Percentiles rank a stretch among this genome's conserved stretches.
phyloP scores from a whole-genome alignment of 1,284 basidiomycete genomes.

The Tranzscheliella williamsii region DNA sequence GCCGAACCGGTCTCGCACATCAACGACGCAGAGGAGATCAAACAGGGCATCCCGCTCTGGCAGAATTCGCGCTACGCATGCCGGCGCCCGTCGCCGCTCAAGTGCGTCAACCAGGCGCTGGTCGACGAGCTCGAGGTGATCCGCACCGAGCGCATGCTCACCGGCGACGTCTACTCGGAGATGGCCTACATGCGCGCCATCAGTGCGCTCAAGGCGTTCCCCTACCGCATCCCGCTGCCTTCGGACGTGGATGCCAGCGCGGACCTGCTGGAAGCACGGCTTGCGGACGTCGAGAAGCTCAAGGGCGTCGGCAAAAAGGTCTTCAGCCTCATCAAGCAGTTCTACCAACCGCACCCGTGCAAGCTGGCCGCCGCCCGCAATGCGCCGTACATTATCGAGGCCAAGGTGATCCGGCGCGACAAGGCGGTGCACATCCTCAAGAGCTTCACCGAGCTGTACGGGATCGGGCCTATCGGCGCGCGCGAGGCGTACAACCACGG shows the following conservation, averaged over 20 bases:
- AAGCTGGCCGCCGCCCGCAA: not conserved
- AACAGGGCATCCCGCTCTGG: constrained; percentile 9
- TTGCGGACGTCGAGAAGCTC: constrained; percentile 28
- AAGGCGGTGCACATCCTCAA: constrained; percentile 43
- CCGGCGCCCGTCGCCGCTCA: constrained; percentile 46
- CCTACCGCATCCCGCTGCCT: constrained; percentile 28
- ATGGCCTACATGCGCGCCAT: constrained; percentile 57
- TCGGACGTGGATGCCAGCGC: constrained; percentile 1
- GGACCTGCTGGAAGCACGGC: constrained; percentile 2
- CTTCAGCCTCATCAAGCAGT: constrained; percentile 41
- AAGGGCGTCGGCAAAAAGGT: constrained; percentile 56
- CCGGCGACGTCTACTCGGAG: constrained; percentile 41
- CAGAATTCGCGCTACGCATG: constrained; percentile 42
- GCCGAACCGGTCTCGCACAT: not conserved
- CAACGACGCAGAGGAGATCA: not conserved
- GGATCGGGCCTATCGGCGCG: constrained; percentile 51
- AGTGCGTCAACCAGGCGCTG: constrained; percentile 45
- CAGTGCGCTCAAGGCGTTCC: constrained; percentile 50
- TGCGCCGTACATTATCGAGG: constrained; percentile 40
- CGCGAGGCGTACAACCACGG: constrained; percentile 49
- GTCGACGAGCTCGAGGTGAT: constrained; percentile 51
- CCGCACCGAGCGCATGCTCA: constrained; percentile 44
- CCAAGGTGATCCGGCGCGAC: constrained; percentile 44
- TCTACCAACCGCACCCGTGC: constrained; percentile 4
- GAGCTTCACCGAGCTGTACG: constrained; percentile 49